These are phyloP conservation scores for Clonostachys byssicola DNA, from an alignment of 2,329 filamentous ascomycete species.

Conservation along the genomic window DNA sequence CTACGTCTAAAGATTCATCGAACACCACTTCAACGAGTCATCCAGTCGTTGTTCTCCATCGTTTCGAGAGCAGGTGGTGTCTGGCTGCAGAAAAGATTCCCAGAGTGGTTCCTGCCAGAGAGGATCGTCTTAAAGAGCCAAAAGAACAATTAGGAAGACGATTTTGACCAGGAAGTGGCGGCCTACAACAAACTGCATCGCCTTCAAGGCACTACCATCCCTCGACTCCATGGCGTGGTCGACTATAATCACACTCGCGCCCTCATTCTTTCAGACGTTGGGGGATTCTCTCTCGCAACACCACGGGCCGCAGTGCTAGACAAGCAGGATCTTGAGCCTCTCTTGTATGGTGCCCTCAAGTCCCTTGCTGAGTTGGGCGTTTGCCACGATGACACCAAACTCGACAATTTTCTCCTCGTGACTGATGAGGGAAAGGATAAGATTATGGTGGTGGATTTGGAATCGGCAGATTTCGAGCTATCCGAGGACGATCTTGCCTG, in stretches of 20 bases:
- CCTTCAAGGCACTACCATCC: conserved; percentile 7
- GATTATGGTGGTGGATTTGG: conserved; percentile 5
- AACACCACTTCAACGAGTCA: not conserved
- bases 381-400: conserved; percentile 4
- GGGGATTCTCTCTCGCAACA: conserved; percentile 2
- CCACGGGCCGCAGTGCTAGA: not conserved
- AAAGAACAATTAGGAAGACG: conserved; percentile 7
- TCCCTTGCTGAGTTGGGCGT: conserved; percentile 1
- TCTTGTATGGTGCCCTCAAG: not conserved
- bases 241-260: conserved; percentile 5
- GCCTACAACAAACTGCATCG: conserved; percentile 5
- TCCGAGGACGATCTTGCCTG: too few species aligned
- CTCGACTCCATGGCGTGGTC: conserved; percentile 6
- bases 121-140: conserved; percentile 8
- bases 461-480: not conserved
- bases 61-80: not conserved
- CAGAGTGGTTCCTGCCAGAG: conserved; percentile 4
- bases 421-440: conserved; percentile 1
- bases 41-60: not conserved
- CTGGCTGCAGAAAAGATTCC: not conserved
- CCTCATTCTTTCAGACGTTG: conserved; percentile 6
- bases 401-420: conserved; percentile 7
- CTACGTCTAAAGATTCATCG: not conserved
- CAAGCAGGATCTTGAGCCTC: conserved; percentile 1
- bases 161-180: conserved; percentile 9